Evolutionary conservation across 495 filamentous ascomycete species (phyloP).

Genomic region (Aspergillus biplanus): DNA sequence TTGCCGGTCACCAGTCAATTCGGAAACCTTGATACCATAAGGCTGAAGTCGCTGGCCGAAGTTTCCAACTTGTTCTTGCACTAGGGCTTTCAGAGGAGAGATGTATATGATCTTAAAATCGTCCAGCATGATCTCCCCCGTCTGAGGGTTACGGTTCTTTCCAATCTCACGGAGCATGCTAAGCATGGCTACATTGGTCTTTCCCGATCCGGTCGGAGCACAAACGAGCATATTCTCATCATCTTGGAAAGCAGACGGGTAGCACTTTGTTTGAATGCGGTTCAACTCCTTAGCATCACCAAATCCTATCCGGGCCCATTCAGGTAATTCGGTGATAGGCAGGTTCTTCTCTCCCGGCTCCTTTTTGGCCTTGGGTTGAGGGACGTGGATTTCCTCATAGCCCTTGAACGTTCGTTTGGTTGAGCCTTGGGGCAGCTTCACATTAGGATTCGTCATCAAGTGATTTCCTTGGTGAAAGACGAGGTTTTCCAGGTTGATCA

Average conservation of each 20-base stretch:
- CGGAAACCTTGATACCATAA: slow-evolving; percentile 89
- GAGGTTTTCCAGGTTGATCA: slow-evolving; percentile 93
- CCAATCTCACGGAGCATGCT: slow-evolving; percentile 95
- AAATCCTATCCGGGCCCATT: slow-evolving; percentile 89
- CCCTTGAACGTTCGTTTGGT: slow-evolving; percentile 95
- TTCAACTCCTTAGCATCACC: slow-evolving; percentile 82
- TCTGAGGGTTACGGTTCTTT: slow-evolving; percentile 84
- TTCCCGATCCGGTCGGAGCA: slow-evolving; percentile 95
- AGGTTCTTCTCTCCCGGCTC: slow-evolving; percentile 80
- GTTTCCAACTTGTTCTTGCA: slow-evolving; percentile 96
- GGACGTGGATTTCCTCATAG: slow-evolving; percentile 97
- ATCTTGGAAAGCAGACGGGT: slow-evolving; percentile 85
- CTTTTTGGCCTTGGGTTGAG: slow-evolving; percentile 79
- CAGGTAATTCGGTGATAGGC: slow-evolving; percentile 83
- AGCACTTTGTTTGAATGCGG: slow-evolving; percentile 93
- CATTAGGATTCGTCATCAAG: slow-evolving; percentile 96
- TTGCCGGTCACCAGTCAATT: slow-evolving; percentile 95
- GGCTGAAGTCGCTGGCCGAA: slow-evolving; percentile 89
- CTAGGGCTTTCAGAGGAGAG: slow-evolving; percentile 90
- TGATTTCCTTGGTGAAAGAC: slow-evolving; percentile 98
- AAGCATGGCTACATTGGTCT: slow-evolving; percentile 99
- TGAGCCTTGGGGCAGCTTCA: slow-evolving; percentile 92
- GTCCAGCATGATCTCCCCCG: slow-evolving; percentile 89
- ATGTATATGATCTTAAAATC: slow-evolving; percentile 98
- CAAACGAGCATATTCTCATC: slow-evolving; percentile 98